Base-by-base conservation (phyloP, 2,329 filamentous ascomycete species). In the Talaromyces sp. region DNA sequence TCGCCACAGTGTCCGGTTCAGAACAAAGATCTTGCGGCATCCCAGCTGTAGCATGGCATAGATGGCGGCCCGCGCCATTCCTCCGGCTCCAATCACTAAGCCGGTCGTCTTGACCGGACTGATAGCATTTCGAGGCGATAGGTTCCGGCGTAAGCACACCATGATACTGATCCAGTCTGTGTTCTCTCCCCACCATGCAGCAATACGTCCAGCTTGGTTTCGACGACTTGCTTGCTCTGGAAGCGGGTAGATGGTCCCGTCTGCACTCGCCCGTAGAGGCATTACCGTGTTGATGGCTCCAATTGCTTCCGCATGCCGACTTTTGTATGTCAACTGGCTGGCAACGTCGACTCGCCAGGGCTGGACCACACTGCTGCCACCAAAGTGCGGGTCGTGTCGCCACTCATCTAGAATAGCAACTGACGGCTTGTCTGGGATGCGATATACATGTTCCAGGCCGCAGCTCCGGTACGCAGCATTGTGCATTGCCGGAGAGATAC, bases 21-120 rank as follows among this genome's bases (percentile, higher is more conserved):
- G 87, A 27, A 94, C 83, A 66, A 89, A 87, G 55, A 94, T 89
- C 65, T 90, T 89, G 63, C 86, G 85, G 56, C 92, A 89, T 3
- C 90, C 90, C 7, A 93, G 80, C 67, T 90, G 89, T 28, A 93
- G 81, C 84, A 94, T 87, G 1, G 90, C 87, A 67, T 94, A 94
- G 2, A 91, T 84, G 1, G 89, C 88, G 3, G 90, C 89, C 63
- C 90, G 83, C 8, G 89, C 90, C 89, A 93, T 93, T 6, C 90
- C 90, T 51, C 84, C 84, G n/a, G 84, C 83, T 9, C 84, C 84
- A 64, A 85, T 79, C 4, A 87, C 77, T 3, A 87, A 71, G 14
- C 79, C 83, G 4, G 82, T 82, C 0, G 79, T 82, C 54, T 77
- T 81, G 9, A 62, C 57, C 31, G 75, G 73, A 54, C 82, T 80